Percentiles rank a stretch among this genome's conserved stretches.
Evolutionary conservation across 2,329 filamentous ascomycete species (phyloP).

Genomic region (Pyrenophora seminiperda): DNA sequence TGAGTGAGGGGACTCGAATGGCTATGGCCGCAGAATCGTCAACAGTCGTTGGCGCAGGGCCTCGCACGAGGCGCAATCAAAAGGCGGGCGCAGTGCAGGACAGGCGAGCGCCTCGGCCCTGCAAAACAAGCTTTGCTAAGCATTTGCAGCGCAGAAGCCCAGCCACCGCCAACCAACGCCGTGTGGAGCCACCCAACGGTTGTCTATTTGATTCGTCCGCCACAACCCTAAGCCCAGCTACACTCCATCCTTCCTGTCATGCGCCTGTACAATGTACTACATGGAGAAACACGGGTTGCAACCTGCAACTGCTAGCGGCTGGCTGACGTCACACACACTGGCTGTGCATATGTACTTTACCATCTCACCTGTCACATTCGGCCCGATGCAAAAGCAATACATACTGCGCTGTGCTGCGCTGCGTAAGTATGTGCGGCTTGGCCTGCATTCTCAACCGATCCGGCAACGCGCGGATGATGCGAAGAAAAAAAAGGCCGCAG

Average conservation of each 20-base stretch:
- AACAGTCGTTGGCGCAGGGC: constrained; percentile 1
- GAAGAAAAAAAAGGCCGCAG: no score
- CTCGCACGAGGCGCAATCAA: constrained; percentile 6
- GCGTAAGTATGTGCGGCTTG: no score
- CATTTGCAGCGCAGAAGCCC: constrained; percentile 2
- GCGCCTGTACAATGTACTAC: no score
- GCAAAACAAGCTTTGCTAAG: constrained; percentile 29
- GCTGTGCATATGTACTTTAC: background rate
- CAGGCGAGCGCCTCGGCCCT: constrained; percentile 6
- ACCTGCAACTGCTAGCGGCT: no score
- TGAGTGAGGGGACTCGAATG: background rate
- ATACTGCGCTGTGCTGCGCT: no score
- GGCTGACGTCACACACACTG: no score
- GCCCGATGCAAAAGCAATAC: background rate
- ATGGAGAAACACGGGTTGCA: no score
- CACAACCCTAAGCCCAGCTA: constrained; percentile 1
- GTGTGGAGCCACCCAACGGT: background rate
- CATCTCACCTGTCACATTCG: no score
- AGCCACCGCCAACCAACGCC: constrained; percentile 2
- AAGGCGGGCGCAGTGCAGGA: constrained; percentile 19
- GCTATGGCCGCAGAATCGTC: background rate
- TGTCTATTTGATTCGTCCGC: constrained; percentile 1
- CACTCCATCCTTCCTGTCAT: constrained; percentile 1
- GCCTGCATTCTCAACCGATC: no score
- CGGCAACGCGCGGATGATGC: no score